Base-by-base conservation (phyloP, 768 basidiomycete genomes). In the Russula virescens region DNA sequence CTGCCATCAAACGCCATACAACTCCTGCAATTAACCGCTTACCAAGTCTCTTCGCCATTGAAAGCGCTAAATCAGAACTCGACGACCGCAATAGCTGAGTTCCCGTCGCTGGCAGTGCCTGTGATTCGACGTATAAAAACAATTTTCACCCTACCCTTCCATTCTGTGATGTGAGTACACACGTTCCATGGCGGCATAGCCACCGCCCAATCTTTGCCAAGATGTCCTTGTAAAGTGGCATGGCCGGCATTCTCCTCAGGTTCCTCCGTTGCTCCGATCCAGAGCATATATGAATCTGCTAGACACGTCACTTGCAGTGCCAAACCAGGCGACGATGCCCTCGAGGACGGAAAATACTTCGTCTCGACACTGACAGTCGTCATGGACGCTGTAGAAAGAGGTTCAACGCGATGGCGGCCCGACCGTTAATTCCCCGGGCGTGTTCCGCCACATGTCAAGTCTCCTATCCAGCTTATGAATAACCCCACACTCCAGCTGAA, bases 1-100 rank as follows among this genome's bases (percentile, higher is more conserved):
- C 52, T 47, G 60, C 46, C 46, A 66, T 69, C 57, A 69, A 69
- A 47, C 47, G 46, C 61, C 61, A 55, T 34, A 8, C 63, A 55
- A 43, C 51, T 26, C 47, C 52, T 28, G 55, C 10, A 31, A 31
- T 28, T n/a, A 47, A 40, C 26, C 79, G 76, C 76, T 31, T 49
- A 92, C 91, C 89, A 71, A 93, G 78, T 71, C 91, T 83, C 73
- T 85, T 85, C 51, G 88, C 86, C 86, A 94, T 90, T 61, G 86
- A 76, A 66, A 84, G 74, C 54, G 89, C 83, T 23, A 80, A 75
- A 72, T 90, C 89, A 54, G 83, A 81, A 61, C 75, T 76, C 34
- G 81, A 76, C 28, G 83, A 78, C 63, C 87, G 81, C 74, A 86
- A 87, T 66, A 92, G 73, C 63, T 81, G 77, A 38, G 88, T 88